phyloP scores from a whole-genome alignment of 2,329 filamentous ascomycete species.

The Aspergillus pseudoterreus region DNA sequence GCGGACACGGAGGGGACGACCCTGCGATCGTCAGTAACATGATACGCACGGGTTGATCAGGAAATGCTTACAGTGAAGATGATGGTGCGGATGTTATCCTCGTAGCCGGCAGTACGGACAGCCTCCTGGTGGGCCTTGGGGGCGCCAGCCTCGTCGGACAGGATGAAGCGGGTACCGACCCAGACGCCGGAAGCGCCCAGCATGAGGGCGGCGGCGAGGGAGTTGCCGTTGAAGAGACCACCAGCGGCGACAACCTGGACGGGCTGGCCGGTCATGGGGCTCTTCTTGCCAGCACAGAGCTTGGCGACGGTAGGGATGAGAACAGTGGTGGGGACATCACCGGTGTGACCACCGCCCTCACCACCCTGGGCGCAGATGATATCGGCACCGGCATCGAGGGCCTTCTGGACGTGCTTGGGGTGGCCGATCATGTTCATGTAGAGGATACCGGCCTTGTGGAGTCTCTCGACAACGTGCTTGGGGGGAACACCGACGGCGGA shows the following conservation, averaged over 20 bases:
- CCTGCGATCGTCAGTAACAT: slow-evolving; percentile 40
- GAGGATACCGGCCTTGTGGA: slow-evolving; percentile 81
- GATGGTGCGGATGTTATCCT: slow-evolving; percentile 94
- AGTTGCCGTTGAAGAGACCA: slow-evolving; percentile 89
- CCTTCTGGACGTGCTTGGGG: slow-evolving; percentile 98
- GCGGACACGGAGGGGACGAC: slow-evolving; percentile 87
- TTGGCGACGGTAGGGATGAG: slow-evolving; percentile 91
- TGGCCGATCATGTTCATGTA: slow-evolving; percentile 99
- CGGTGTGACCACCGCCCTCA: slow-evolving; percentile 94
- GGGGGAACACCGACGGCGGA: slow-evolving; percentile 94
- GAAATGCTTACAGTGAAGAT: slow-evolving; percentile 72
- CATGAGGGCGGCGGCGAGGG: slow-evolving; percentile 84
- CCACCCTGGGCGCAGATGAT: slow-evolving; percentile 98
- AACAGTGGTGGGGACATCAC: slow-evolving; percentile 85
- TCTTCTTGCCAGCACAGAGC: slow-evolving; percentile 74
- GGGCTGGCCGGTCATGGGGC: slow-evolving; percentile 77
- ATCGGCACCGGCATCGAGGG: slow-evolving; percentile 84
- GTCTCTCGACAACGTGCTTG: slow-evolving; percentile 79
- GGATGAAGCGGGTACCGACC: slow-evolving; percentile 94
- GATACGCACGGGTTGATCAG: not conserved
- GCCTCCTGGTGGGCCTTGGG: slow-evolving; percentile 93
- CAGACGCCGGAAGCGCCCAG: slow-evolving; percentile 90
- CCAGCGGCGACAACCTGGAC: slow-evolving; percentile 93
- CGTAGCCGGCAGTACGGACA: slow-evolving; percentile 83
- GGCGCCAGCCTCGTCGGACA: slow-evolving; percentile 90